Evolutionary conservation across 106 monocot genomes (phyloP), one percentile per base, ranked within the genome.

Genomic region (Apostasia ramifera): DNA sequence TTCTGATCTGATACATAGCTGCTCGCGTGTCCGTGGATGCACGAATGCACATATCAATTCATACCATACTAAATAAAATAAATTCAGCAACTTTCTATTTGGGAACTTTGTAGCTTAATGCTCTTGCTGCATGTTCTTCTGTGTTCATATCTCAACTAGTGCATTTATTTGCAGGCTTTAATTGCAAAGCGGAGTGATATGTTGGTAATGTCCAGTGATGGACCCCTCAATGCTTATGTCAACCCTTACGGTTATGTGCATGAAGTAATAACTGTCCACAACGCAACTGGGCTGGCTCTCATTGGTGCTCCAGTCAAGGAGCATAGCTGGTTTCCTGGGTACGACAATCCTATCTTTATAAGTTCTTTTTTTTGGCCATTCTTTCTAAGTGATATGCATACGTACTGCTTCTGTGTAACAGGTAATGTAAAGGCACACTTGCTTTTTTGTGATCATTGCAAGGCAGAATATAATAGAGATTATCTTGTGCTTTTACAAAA

Each of bases 241-340:
- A 98, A 98, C 65, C 93, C 90, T 6, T 13, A 80, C 66, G 98
- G 98, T 71, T 90, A 46, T 70, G 92, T 93, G 44, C 93, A 89
- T 61, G 98, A 98, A 75, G 69, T 82, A 3, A 90, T 98, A 78
- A 93, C 98, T 4, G 82, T 98, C 45, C 68, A 78, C 55, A 74
- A 82, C 62, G 85, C 88, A 47, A 88, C 47, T 66, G 84, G 87
- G 51, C 71, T 98, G 6, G 85, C 67, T 44, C 93, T 88, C 48
- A 7, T 2, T 62, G 90, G 98, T 37, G 15, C 42, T 55, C 85
- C 90, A 65, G 79, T 72, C 13, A 90, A 81, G 76, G 87, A 83
- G 55, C 87, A 93, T 77, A 93, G 98, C 74, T 98, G 93, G 98
- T 98, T 98, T 78, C 98, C 98, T 15, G 98, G 98, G 98, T 98